phyloP scores from a whole-genome alignment of 1,284 basidiomycete genomes.

The Tilletia setariae region DNA sequence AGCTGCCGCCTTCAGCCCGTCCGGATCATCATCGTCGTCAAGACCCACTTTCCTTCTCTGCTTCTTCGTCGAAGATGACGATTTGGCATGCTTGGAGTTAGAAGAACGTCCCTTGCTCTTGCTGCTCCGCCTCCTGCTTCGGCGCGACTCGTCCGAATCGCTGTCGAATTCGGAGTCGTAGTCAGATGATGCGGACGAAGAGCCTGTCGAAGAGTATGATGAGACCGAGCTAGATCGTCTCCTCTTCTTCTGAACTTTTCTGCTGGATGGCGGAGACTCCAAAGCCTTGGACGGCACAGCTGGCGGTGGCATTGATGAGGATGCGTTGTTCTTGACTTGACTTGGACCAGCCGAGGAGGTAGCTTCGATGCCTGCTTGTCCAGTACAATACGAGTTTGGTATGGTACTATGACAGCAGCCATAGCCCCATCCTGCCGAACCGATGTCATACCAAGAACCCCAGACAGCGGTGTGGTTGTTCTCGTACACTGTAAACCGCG shows the following conservation, averaged over 20 bases:
- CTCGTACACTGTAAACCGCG: no score
- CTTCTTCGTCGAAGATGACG: slow-evolving; percentile 62
- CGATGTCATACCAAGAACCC: slow-evolving; percentile 87
- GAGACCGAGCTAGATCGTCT: neutral
- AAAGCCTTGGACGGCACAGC: neutral
- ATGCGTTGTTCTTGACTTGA: neutral
- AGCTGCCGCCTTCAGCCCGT: slow-evolving; percentile 17
- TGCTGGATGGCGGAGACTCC: neutral
- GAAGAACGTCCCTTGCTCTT: slow-evolving; percentile 17
- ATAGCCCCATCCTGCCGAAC: slow-evolving; percentile 80
- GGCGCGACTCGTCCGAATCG: slow-evolving; percentile 8
- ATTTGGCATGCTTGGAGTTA: slow-evolving; percentile 52
- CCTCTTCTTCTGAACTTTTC: slow-evolving; percentile 4
- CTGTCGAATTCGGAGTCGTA: slow-evolving; percentile 14
- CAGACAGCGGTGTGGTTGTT: slow-evolving; percentile 93
- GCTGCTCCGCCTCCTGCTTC: neutral
- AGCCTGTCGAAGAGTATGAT: slow-evolving; percentile 1
- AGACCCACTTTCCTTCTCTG: slow-evolving; percentile 63
- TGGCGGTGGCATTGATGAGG: neutral
- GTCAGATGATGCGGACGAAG: neutral
- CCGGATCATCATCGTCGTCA: slow-evolving; percentile 64
- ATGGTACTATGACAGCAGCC: slow-evolving; percentile 86
- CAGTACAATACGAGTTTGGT: slow-evolving; percentile 89
- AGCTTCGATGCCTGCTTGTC: slow-evolving; percentile 79
- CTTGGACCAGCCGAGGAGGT: neutral